Conservation (phyloP, 805 yeast genomes). For the Yamadazyma sp. region DNA sequence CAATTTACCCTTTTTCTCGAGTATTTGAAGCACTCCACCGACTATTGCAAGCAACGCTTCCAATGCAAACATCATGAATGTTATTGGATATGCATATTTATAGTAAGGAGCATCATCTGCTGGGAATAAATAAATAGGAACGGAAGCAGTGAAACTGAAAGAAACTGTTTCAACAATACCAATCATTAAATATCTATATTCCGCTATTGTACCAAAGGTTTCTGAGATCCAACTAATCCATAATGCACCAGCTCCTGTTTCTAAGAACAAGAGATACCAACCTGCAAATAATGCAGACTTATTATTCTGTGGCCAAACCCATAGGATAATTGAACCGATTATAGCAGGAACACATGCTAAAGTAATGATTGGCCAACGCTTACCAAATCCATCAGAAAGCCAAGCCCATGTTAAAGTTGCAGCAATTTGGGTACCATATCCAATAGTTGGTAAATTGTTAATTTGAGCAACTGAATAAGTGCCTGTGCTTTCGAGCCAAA, state of each 20-base stretch:
- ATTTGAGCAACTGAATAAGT: conserved; percentile 5
- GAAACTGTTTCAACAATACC: conserved; percentile 25
- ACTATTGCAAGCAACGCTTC: conserved; percentile 18
- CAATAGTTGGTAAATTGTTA: conserved; percentile 6
- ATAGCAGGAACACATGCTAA: conserved; percentile 11
- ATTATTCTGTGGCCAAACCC: conserved; percentile 17
- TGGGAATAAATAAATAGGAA: conserved; percentile 30
- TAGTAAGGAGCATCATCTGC: conserved; percentile 32
- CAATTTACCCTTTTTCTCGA: conserved; percentile 8
- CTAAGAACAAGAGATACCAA: conserved; percentile 13
- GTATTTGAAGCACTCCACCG: conserved; percentile 3
- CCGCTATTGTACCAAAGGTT: conserved; percentile 8
- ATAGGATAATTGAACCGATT: conserved; percentile 14
- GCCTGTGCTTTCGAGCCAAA: conserved; percentile 10
- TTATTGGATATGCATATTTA: conserved; percentile 27
- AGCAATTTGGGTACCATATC: conserved; percentile 9
- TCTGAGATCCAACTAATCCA: conserved; percentile 11
- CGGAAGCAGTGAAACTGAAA: conserved; percentile 30
- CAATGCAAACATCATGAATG: conserved; percentile 16
- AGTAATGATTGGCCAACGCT: conserved; percentile 6
- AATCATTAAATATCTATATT: conserved; percentile 10
- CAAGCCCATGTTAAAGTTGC: conserved; percentile 10
- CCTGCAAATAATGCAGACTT: conserved; percentile 16
- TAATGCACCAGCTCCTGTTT: conserved; percentile 13
- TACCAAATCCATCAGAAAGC: conserved; percentile 9